These are phyloP conservation scores for Albizia julibrissin DNA, from an alignment of 306 rosid genomes.

Conservation along the genomic window DNA sequence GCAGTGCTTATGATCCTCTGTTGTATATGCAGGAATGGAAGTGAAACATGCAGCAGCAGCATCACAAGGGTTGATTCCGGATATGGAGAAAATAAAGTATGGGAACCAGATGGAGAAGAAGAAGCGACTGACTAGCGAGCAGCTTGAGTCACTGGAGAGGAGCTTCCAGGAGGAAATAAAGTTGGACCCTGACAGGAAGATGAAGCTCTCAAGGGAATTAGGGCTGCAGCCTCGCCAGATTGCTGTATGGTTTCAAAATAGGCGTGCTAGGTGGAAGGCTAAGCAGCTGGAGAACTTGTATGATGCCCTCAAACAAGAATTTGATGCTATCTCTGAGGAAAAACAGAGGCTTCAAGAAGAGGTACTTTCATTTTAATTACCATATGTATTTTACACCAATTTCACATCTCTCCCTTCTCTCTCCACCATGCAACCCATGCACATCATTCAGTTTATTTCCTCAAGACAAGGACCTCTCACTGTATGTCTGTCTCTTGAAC, in stretches of 20 bases:
- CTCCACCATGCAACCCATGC: slow-evolving; percentile 28
- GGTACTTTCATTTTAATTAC: slow-evolving; percentile 37
- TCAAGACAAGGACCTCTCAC: neutral
- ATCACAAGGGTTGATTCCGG: slow-evolving; percentile 33
- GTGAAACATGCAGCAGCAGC: slow-evolving; percentile 50
- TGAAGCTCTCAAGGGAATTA: slow-evolving; percentile 84
- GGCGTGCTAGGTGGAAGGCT: slow-evolving; percentile 89
- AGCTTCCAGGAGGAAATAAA: slow-evolving; percentile 87
- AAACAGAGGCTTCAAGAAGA: slow-evolving; percentile 76
- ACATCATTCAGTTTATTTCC: neutral
- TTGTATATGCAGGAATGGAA: slow-evolving; percentile 52
- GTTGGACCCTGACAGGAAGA: slow-evolving; percentile 85
- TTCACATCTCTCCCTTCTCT: neutral
- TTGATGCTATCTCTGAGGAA: slow-evolving; percentile 65
- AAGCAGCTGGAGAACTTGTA: slow-evolving; percentile 85
- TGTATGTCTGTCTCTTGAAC: neutral
- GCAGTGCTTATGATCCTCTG: neutral
- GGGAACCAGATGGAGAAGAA: slow-evolving; percentile 60
- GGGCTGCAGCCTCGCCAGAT: slow-evolving; percentile 93
- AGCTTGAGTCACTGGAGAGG: slow-evolving; percentile 74
- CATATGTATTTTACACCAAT: too few species aligned
- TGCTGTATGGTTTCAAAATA: slow-evolving; percentile 95
- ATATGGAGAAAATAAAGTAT: slow-evolving; percentile 47
- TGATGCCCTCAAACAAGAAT: slow-evolving; percentile 75
- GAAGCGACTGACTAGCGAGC: slow-evolving; percentile 69